Percentiles rank a stretch among this genome's conserved stretches.
These are phyloP conservation scores for Phycomyces blakesleeanus DNA, from an alignment of 192 early-diverging fungal species.

Conservation along the genomic window DNA sequence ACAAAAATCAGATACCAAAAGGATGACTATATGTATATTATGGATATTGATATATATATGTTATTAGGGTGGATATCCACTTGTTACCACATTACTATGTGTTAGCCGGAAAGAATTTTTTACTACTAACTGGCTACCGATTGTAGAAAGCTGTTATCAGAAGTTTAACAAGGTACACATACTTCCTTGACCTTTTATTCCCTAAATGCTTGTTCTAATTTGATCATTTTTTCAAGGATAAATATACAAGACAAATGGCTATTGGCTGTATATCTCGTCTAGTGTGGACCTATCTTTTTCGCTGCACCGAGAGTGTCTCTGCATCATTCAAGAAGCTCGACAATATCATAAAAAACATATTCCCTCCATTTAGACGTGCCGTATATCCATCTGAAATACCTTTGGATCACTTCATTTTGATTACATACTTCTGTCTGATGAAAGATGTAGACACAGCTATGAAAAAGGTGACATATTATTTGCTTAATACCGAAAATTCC, in stretches of 20 bases:
- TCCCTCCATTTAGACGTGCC: constrained; percentile 54
- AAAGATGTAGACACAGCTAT: constrained; percentile 64
- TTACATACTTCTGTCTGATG: constrained; percentile 66
- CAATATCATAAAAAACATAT: constrained; percentile 57
- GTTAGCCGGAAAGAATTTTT: constrained; percentile 90
- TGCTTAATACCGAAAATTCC: constrained; percentile 60
- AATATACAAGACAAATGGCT: constrained; percentile 65
- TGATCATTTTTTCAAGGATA: constrained; percentile 47
- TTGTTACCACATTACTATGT: constrained; percentile 85
- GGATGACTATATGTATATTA: background rate
- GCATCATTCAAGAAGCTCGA: constrained; percentile 52
- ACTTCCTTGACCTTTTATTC: too few species aligned
- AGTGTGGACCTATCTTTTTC: constrained; percentile 92
- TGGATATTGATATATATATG: background rate
- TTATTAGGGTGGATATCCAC: constrained; percentile 73
- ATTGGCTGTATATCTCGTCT: constrained; percentile 77
- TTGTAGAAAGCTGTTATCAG: constrained; percentile 66
- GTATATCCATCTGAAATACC: constrained; percentile 60
- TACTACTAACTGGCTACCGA: constrained; percentile 66
- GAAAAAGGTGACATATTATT: constrained; percentile 58
- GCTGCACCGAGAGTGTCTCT: constrained; percentile 69
- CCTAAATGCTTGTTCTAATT: constrained; percentile 9
- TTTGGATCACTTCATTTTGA: constrained; percentile 64
- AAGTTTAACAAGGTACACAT: constrained; percentile 49
- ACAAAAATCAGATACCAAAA: background rate